Conservation (phyloP, 345 rosid species). For the Lenwebbia sp. region DNA sequence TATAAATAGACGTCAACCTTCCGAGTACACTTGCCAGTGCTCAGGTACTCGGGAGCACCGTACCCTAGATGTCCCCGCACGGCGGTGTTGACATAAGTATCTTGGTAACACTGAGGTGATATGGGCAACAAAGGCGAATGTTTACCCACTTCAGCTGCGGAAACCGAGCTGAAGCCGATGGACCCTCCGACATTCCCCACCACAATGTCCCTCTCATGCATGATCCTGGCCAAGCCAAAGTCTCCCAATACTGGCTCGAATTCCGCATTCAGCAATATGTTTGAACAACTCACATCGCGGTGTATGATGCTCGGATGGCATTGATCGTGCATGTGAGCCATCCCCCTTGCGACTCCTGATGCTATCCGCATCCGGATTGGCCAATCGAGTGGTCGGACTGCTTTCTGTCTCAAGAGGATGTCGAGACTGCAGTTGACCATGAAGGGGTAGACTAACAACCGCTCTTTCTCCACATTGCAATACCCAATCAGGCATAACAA, state of each 20-base stretch:
- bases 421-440: not conserved
- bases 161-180: accelerated
- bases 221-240: not conserved
- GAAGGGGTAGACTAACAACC: not conserved
- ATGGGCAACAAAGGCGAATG: not conserved
- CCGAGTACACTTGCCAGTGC: not conserved
- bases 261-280: not conserved
- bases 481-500: not conserved
- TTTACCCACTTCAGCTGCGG: not conserved
- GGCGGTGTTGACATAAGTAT: not conserved
- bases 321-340: not conserved
- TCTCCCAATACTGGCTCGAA: not conserved
- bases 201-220: not conserved
- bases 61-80: not conserved
- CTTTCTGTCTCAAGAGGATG: accelerated
- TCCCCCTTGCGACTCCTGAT: not conserved
- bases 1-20: not conserved
- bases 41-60: accelerated
- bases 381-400: not conserved
- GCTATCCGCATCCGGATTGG: not conserved
- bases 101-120: not conserved
- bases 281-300: not conserved
- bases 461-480: not conserved
- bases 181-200: not conserved
- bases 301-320: not conserved